Conservation (phyloP, 2,329 filamentous ascomycete genomes). For the Fusarium falciforme region DNA sequence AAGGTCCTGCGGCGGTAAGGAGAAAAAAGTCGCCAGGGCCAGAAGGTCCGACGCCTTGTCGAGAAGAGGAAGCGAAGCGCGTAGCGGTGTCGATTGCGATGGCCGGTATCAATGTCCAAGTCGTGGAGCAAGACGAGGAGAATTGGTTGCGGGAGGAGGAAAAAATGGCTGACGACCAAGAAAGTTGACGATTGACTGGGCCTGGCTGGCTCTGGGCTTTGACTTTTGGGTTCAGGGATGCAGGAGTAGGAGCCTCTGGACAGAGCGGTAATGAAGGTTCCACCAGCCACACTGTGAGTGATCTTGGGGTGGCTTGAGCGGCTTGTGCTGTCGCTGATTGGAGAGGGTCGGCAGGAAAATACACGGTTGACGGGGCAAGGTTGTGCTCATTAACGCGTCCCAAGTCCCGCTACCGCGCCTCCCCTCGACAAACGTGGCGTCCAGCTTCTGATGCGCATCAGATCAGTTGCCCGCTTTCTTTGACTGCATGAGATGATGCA, state of each 20-base stretch:
- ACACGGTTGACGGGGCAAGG: slow-evolving; percentile 26
- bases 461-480: slow-evolving; percentile 3
- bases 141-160: slow-evolving; percentile 35
- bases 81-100: slow-evolving; percentile 25
- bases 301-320: slow-evolving; percentile 25
- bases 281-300: slow-evolving; percentile 34
- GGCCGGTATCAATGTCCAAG: slow-evolving; percentile 32
- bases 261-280: slow-evolving; percentile 29
- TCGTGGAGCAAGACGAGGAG: slow-evolving; percentile 27
- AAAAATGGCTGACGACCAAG: slow-evolving; percentile 38
- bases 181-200: slow-evolving; percentile 44
- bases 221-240: slow-evolving; percentile 45
- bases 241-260: slow-evolving; percentile 1
- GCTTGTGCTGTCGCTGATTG: slow-evolving; percentile 23
- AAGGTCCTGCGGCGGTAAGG: slow-evolving; percentile 35
- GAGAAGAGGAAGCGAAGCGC: slow-evolving; percentile 22
- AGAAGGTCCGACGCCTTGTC: slow-evolving; percentile 14
- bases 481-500: not conserved
- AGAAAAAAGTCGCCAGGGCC: slow-evolving; percentile 34
- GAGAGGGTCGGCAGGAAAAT: slow-evolving; percentile 18
- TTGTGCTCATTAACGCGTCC: slow-evolving; percentile 36
- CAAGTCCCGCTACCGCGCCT: slow-evolving; percentile 6
- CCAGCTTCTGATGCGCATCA: not conserved
- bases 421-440: not conserved
- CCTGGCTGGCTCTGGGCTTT: slow-evolving; percentile 21